Conservation (phyloP, 2,329 filamentous ascomycete species). For the Triangularia verruculosa region DNA sequence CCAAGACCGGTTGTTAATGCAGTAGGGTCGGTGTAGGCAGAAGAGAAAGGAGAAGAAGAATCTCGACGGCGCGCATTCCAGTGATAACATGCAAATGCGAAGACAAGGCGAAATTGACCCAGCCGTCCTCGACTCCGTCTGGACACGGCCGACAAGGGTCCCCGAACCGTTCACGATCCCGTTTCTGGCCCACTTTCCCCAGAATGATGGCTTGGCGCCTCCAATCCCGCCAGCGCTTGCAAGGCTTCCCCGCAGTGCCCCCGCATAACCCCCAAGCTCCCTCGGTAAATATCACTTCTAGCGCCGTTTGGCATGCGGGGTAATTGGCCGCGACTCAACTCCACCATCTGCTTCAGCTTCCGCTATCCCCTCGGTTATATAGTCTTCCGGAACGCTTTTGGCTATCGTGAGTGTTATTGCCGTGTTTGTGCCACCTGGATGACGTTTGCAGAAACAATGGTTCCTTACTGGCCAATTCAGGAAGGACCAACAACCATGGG, state of each 20-base stretch:
- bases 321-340: background rate
- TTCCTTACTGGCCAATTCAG: background rate
- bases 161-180: background rate
- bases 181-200: background rate
- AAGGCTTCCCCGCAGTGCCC: background rate
- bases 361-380: background rate
- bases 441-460: background rate
- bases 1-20: background rate
- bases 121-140: background rate
- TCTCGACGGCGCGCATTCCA: background rate
- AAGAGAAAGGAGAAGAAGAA: background rate
- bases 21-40: background rate
- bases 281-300: background rate
- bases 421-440: background rate
- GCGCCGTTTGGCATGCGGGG: background rate
- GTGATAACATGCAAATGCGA: background rate
- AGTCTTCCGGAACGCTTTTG: background rate
- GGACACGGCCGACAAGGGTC: background rate
- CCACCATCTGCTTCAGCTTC: background rate
- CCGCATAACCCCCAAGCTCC: background rate
- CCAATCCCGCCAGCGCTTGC: background rate
- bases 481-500: no score
- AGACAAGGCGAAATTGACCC: background rate
- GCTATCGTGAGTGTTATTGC: background rate
- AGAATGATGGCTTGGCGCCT: background rate